Percentiles rank a stretch among this genome's conserved stretches.
These are phyloP conservation scores for Sclerotiophoma versabilis DNA, from an alignment of 2,329 filamentous ascomycete genomes.

Conservation along the genomic window DNA sequence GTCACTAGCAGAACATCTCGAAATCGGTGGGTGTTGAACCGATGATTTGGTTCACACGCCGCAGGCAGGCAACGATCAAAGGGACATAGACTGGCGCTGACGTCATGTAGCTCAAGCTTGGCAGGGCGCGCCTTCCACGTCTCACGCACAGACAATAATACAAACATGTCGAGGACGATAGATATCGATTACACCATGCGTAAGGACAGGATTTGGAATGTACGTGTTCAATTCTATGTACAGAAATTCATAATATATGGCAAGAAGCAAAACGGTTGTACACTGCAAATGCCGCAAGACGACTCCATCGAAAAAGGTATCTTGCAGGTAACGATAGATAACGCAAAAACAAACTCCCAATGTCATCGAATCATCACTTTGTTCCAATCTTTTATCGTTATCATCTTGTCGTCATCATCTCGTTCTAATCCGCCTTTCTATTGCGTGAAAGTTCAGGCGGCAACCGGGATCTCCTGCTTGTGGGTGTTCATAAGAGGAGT, in stretches of 20 bases:
- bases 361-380: constrained; percentile 18
- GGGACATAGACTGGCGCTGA: constrained; percentile 2
- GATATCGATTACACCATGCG: neutral
- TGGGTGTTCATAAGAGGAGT: constrained; percentile 37
- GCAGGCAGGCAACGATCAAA: constrained; percentile 13
- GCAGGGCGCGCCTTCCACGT: neutral
- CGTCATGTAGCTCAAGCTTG: constrained; percentile 11
- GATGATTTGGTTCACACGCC: neutral
- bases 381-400: constrained; percentile 17
- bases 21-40: neutral
- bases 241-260: constrained; percentile 14
- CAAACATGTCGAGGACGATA: too few species aligned
- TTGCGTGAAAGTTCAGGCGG: neutral
- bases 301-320: constrained; percentile 48
- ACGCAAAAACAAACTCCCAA: constrained; percentile 22
- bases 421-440: neutral
- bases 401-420: constrained; percentile 14
- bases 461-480: constrained; percentile 12
- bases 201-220: neutral
- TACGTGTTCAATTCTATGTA: constrained; percentile 16
- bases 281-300: constrained; percentile 43
- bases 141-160: neutral
- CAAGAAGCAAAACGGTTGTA: constrained; percentile 24
- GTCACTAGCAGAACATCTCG: constrained; percentile 23
- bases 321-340: constrained; percentile 43